Evolutionary conservation across 208 protist genomes (phyloP), one percentile per base, ranked within the genome.

Genomic region (Trypanosoma platydactyli): DNA sequence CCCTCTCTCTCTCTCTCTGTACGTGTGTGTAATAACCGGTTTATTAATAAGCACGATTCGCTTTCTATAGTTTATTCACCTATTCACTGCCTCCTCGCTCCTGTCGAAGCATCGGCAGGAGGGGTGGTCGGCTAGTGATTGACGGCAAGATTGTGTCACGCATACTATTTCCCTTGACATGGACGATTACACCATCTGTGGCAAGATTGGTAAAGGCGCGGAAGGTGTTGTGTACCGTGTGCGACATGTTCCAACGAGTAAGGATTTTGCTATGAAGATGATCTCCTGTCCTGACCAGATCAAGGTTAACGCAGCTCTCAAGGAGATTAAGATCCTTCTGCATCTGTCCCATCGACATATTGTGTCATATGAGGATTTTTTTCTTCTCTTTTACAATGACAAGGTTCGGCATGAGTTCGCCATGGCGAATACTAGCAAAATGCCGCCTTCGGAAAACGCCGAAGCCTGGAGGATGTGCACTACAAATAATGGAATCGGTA

Each of bases 321-420:
- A 90, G 64, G 91, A 96, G 64, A 91, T 96, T 52, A 94, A 94
- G 48, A 80, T 91, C 11, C 76, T 96, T 16, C 68, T 91, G 52
- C 77, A 89, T 58, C 71, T 96, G 44, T 77, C 80, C 12, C 84
- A 96, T 66, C 78, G 73, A 7, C 73, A 89, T 71, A 86, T 96
- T 57, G 88, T 94, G 13, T 84, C 80, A n/a, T 94, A 94, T 68
- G 76, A 82, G 0, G 91, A 96, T 76, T 94, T 96, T 50, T 93
- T 94, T 50, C 73, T 96, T 59, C 56, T 92, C 22, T 91, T 89
- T 71, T 82, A 92, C 73, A 82, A 66, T 53, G 75, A 70, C 18
- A 77, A 87, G 46, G 59, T 86, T 40, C 65, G 69, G 3, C 50
- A 74, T 59, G 77, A 89, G 63, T 86, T 89, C 41, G 74, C 73